These are phyloP conservation scores for Aspergillus sparsus DNA, from an alignment of 495 filamentous ascomycete species.

Conservation along the genomic window DNA sequence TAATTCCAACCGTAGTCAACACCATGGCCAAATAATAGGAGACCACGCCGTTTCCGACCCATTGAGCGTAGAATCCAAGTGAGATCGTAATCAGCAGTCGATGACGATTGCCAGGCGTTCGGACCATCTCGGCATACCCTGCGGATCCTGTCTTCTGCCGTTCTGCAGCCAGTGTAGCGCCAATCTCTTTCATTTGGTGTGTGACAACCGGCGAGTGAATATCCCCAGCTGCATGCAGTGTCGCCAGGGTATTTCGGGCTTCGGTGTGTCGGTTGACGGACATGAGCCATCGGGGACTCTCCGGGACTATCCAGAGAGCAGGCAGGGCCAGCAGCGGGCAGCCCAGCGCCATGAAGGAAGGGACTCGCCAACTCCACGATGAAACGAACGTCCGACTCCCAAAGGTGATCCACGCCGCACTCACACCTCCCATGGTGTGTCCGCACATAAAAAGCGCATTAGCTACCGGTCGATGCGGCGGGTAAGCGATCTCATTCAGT, in stretches of 20 bases:
- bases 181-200: conserved; percentile 32
- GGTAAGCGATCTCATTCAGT: conserved; percentile 63
- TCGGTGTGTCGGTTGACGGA: conserved; percentile 36
- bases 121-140: conserved; percentile 57
- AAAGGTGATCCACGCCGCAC: conserved; percentile 33
- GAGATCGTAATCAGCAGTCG: conserved; percentile 57
- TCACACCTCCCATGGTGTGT: conserved; percentile 62
- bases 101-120: conserved; percentile 67
- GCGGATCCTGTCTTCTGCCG: conserved; percentile 29
- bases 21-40: conserved; percentile 60
- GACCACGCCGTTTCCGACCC: conserved; percentile 66
- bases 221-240: conserved; percentile 34
- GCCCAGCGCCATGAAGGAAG: conserved; percentile 54
- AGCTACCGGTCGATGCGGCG: conserved; percentile 60
- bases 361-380: conserved; percentile 52
- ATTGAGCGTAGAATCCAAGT: conserved; percentile 69
- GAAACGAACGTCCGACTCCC: conserved; percentile 31
- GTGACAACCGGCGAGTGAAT: conserved; percentile 21
- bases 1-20: conserved; percentile 57
- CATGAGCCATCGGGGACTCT: conserved; percentile 50
- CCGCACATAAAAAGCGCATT: conserved; percentile 65
- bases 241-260: conserved; percentile 35
- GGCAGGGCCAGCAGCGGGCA: conserved; percentile 42
- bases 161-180: conserved; percentile 27
- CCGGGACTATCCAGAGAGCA: conserved; percentile 42